phyloP scores from a whole-genome alignment of 2,329 filamentous ascomycete species.

The Dothiorella sarmentorum region DNA sequence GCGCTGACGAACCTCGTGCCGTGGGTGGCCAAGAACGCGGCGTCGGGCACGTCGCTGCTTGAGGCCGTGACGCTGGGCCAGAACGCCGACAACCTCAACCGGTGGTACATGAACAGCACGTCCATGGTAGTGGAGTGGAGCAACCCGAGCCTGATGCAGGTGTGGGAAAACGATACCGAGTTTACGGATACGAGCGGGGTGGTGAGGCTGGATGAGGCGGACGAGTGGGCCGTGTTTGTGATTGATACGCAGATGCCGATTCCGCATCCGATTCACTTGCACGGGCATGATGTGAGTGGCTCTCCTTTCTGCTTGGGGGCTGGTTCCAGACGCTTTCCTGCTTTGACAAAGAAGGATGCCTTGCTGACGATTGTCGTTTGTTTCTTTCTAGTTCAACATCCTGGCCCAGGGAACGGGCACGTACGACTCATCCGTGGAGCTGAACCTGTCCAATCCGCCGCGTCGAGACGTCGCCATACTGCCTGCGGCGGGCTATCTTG shows the following conservation, averaged over 20 bases:
- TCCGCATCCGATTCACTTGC: slow-evolving; percentile 41
- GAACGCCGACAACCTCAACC: slow-evolving; percentile 29
- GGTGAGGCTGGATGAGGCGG: slow-evolving; percentile 36
- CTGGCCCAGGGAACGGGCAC: slow-evolving; percentile 33
- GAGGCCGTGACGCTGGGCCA: slow-evolving; percentile 1
- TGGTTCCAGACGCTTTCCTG: no score
- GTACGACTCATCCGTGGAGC: slow-evolving; percentile 30
- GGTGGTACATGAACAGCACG: slow-evolving; percentile 40
- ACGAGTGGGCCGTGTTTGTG: slow-evolving; percentile 5
- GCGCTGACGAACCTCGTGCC: slow-evolving; percentile 33
- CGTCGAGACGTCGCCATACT: slow-evolving; percentile 31
- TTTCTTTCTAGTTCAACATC: slow-evolving; percentile 34
- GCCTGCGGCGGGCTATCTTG: slow-evolving; percentile 38
- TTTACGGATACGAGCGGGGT: slow-evolving; percentile 17
- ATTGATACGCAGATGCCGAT: slow-evolving; percentile 25
- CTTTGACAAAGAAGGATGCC: neutral
- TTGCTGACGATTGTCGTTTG: neutral
- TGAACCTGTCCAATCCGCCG: slow-evolving; percentile 38
- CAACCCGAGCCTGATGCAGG: slow-evolving; percentile 35
- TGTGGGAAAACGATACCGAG: slow-evolving; percentile 27
- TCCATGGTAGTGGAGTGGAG: slow-evolving; percentile 36
- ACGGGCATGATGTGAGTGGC: slow-evolving; percentile 35
- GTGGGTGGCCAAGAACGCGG: slow-evolving; percentile 29
- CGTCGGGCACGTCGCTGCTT: neutral
- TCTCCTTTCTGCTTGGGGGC: neutral